A percentile compares a stretch with the other conserved stretches of the same genome.
Evolutionary conservation across 176 grass and related monocot species (phyloP).

Genomic region (Avena atlantica): DNA sequence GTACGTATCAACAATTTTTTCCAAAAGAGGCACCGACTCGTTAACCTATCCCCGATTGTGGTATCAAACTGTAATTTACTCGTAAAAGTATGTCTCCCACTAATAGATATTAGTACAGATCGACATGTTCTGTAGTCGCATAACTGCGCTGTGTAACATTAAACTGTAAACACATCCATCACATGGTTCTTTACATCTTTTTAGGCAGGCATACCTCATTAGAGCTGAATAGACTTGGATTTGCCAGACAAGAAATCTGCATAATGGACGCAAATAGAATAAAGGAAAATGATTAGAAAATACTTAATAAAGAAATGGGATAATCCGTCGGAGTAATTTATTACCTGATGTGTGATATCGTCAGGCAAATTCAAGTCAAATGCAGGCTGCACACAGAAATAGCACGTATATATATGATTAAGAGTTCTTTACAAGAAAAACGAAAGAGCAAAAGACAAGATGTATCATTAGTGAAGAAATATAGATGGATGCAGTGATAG

Average conservation of each 20-base stretch:
- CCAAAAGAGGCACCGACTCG: too few species aligned
- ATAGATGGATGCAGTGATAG: constrained; percentile 19
- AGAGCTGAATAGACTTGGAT: constrained; percentile 83
- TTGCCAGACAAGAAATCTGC: constrained; percentile 88
- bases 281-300: constrained; percentile 21
- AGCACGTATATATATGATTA: constrained; percentile 38
- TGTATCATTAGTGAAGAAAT: constrained; percentile 21
- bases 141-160: constrained; percentile 5
- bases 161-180: constrained; percentile 24
- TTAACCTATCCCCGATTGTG: too few species aligned
- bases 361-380: constrained; percentile 73
- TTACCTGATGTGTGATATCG: constrained; percentile 74
- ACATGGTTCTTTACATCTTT: constrained; percentile 14
- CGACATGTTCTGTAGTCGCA: constrained; percentile 1
- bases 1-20: too few species aligned
- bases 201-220: constrained; percentile 68
- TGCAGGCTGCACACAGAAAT: constrained; percentile 62
- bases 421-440: constrained; percentile 7
- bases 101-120: constrained; percentile 7
- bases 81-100: background rate
- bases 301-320: constrained; percentile 4
- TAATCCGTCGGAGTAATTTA: constrained; percentile 18
- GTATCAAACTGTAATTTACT: too few species aligned
- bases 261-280: constrained; percentile 38
- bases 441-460: constrained; percentile 42